Conservation (phyloP, 345 rosid genomes). For the Euphorbia lathyris region DNA sequence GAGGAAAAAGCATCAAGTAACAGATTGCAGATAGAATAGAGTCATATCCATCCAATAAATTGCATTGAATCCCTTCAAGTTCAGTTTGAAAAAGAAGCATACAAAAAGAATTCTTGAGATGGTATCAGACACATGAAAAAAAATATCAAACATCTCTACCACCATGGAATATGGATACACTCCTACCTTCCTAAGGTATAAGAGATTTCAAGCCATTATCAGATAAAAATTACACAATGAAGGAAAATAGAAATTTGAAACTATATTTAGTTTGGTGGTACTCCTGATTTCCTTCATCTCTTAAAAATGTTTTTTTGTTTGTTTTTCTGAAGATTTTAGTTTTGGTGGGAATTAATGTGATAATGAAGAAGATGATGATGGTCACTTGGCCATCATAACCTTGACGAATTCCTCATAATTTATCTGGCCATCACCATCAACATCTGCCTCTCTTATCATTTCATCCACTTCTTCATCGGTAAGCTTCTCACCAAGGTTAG, state of each 20-base stretch:
- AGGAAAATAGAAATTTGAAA: neutral
- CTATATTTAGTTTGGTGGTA: too few species aligned
- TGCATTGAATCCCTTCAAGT: neutral
- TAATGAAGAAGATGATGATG: neutral
- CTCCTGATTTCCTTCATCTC: neutral
- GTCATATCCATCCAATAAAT: neutral
- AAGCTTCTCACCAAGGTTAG: slow-evolving; percentile 54
- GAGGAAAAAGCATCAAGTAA: too few species aligned
- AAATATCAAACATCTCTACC: neutral
- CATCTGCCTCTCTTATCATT: slow-evolving; percentile 57
- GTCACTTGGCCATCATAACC: slow-evolving; percentile 62
- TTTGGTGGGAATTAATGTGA: neutral
- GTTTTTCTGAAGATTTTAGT: neutral
- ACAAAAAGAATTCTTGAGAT: neutral
- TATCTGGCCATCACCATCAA: slow-evolving; percentile 60
- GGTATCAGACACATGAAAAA: neutral
- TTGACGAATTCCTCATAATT: slow-evolving; percentile 57
- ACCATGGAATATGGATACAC: neutral
- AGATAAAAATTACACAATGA: neutral
- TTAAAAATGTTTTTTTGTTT: neutral
- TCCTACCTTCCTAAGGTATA: neutral
- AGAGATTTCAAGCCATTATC: neutral
- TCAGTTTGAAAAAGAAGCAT: neutral
- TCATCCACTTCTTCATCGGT: slow-evolving; percentile 57
- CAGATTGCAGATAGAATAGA: too few species aligned